These are phyloP conservation scores for Halophytophthora batemanensis DNA, from an alignment of 352 stramenopile species.

Conservation along the genomic window DNA sequence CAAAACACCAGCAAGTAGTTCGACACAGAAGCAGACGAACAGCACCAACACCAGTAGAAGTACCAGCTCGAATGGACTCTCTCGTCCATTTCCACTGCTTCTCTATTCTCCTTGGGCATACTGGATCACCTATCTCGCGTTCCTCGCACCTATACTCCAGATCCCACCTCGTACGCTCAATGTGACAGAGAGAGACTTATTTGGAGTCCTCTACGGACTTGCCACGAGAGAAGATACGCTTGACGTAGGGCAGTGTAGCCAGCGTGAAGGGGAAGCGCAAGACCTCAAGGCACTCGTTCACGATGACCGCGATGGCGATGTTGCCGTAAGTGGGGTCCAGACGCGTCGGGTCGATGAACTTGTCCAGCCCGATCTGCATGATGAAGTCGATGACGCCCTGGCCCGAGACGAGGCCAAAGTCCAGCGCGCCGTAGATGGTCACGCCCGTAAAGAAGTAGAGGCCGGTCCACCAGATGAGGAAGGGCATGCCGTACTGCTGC, in stretches of 20 bases:
- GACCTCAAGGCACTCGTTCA: slow-evolving; percentile 86
- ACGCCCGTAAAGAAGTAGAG: slow-evolving; percentile 72
- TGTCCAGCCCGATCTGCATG: slow-evolving; percentile 76
- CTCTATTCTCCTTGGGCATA: background rate
- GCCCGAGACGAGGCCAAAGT: slow-evolving; percentile 63
- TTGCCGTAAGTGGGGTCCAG: slow-evolving; percentile 87
- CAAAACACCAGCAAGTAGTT: background rate
- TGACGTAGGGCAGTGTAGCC: slow-evolving; percentile 77
- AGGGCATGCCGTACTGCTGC: slow-evolving; percentile 84
- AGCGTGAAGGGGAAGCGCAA: slow-evolving; percentile 85
- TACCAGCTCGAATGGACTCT: too few species aligned
- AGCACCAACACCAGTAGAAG: background rate
- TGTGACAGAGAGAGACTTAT: slow-evolving; percentile 11
- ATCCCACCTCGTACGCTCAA: background rate
- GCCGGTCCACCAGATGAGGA: slow-evolving; percentile 79
- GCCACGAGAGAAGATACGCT: slow-evolving; percentile 58
- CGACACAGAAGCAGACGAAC: background rate
- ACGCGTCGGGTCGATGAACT: slow-evolving; percentile 62
- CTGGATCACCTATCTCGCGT: background rate
- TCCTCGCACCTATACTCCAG: too few species aligned
- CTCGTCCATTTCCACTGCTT: too few species aligned
- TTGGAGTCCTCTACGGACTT: slow-evolving; percentile 29
- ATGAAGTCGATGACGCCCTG: slow-evolving; percentile 83
- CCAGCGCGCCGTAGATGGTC: slow-evolving; percentile 77
- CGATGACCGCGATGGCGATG: slow-evolving; percentile 77